phyloP scores from a whole-genome alignment of 2,329 filamentous ascomycete genomes.

The Pseudocercospora ulei region DNA sequence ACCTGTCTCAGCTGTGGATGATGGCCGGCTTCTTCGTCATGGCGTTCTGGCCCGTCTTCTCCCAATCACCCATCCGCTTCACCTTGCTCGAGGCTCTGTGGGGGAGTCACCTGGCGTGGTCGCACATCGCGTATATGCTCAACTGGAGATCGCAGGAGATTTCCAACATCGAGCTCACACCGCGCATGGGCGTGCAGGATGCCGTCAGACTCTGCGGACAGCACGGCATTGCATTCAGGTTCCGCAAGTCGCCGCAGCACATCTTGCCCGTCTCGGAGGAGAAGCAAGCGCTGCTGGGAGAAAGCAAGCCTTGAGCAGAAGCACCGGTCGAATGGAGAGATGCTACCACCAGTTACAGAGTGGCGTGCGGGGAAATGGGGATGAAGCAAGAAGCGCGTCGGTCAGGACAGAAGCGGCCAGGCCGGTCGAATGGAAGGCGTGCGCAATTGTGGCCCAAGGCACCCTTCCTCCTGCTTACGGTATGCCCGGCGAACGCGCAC shows the following conservation, averaged over 20 bases:
- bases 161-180: constrained; percentile 12
- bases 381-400: too few relatives aligned
- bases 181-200: constrained; percentile 9
- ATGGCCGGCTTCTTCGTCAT: constrained; percentile 19
- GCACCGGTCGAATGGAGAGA: too few relatives aligned
- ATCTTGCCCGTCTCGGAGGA: constrained; percentile 3
- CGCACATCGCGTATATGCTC: constrained; percentile 21
- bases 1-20: constrained; percentile 21
- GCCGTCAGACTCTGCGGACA: constrained; percentile 15
- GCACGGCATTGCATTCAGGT: constrained; percentile 8
- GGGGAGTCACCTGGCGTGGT: constrained; percentile 21
- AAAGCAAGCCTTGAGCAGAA: background rate
- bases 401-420: too few relatives aligned
- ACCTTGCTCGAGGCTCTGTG: constrained; percentile 16
- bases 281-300: constrained; percentile 5
- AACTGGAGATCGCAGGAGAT: constrained; percentile 19
- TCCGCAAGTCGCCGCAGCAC: background rate
- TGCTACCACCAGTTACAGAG: too few relatives aligned
- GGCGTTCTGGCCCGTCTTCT: constrained; percentile 19
- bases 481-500: too few relatives aligned
- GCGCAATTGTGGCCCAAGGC: too few relatives aligned
- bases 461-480: too few relatives aligned
- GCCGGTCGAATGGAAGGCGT: too few relatives aligned
- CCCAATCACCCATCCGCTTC: constrained; percentile 12
- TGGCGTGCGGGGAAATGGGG: too few relatives aligned